Evolutionary conservation across 305 asterid species (phyloP).

Genomic region (Ajuga reptans): DNA sequence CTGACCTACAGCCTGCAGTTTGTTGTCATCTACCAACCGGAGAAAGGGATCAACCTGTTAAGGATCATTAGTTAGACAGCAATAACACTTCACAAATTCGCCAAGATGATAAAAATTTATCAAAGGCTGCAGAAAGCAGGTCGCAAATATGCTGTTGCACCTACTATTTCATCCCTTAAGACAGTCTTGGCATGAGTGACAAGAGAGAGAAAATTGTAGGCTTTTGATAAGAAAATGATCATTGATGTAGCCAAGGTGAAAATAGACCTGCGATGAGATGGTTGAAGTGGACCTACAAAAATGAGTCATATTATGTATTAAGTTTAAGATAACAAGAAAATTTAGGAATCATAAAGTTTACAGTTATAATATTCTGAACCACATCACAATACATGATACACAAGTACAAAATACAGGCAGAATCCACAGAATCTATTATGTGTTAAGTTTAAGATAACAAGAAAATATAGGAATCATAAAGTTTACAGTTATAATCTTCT

Average conservation of each 20-base stretch:
- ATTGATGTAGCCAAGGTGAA: constrained; percentile 67
- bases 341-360: neutral
- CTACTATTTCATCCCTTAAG: constrained; percentile 48
- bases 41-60: constrained; percentile 73
- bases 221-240: constrained; percentile 63
- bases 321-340: constrained; percentile 2
- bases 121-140: constrained; percentile 16
- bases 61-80: constrained; percentile 18
- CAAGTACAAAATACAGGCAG: neutral
- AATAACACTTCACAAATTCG: constrained; percentile 3
- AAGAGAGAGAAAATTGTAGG: constrained; percentile 48
- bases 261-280: constrained; percentile 69
- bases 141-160: constrained; percentile 25
- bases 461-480: too few relatives aligned
- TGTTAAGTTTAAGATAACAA: too few relatives aligned
- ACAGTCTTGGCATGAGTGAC: constrained; percentile 49
- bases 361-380: neutral
- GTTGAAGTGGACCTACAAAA: constrained; percentile 54
- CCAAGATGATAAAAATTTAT: constrained; percentile 14
- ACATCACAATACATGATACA: neutral
- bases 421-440: neutral
- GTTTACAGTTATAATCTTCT: too few relatives aligned
- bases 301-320: constrained; percentile 10
- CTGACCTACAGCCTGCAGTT: constrained; percentile 46
- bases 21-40: constrained; percentile 58